phyloP scores from a whole-genome alignment of 768 basidiomycete species.

The Trametes coccinea region DNA sequence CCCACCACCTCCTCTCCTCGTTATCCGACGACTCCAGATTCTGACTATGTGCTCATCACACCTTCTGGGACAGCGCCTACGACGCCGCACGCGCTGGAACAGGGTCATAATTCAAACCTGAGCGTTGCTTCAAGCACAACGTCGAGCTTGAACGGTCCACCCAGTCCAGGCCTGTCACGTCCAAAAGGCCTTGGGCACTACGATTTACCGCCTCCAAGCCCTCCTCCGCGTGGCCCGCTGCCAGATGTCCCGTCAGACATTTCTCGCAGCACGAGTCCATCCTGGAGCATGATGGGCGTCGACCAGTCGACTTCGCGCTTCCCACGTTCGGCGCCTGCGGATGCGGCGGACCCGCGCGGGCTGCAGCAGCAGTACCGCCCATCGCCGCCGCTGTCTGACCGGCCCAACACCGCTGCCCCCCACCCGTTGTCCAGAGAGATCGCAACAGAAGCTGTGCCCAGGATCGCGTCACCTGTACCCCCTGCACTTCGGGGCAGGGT shows the following conservation, averaged over 20 bases:
- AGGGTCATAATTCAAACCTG: slow-evolving; percentile 1
- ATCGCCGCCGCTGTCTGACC: neutral
- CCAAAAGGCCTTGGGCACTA: slow-evolving; percentile 28
- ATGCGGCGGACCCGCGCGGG: slow-evolving; percentile 17
- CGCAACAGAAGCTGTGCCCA: slow-evolving; percentile 7
- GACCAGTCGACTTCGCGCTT: slow-evolving; percentile 18
- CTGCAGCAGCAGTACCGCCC: slow-evolving; percentile 15
- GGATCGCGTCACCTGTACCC: slow-evolving; percentile 14
- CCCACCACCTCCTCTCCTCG: slow-evolving; percentile 12
- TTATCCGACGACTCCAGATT: slow-evolving; percentile 16
- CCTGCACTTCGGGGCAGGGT: slow-evolving; percentile 20
- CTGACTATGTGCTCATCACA: slow-evolving; percentile 25
- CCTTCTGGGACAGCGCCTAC: slow-evolving; percentile 16
- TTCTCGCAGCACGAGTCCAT: slow-evolving; percentile 21
- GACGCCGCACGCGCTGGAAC: neutral
- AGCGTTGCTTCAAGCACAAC: slow-evolving; percentile 7
- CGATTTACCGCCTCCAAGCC: slow-evolving; percentile 29
- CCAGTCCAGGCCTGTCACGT: slow-evolving; percentile 16
- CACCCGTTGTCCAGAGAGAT: slow-evolving; percentile 19
- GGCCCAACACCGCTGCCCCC: slow-evolving; percentile 9
- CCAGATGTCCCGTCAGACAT: slow-evolving; percentile 26
- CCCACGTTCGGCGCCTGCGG: slow-evolving; percentile 23
- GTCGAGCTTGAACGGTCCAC: slow-evolving; percentile 11
- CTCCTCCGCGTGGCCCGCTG: slow-evolving; percentile 28
- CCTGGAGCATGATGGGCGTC: slow-evolving; percentile 19